Evolutionary conservation across 2,329 filamentous ascomycete species (phyloP).

Genomic region (Tolypocladium inflatum): DNA sequence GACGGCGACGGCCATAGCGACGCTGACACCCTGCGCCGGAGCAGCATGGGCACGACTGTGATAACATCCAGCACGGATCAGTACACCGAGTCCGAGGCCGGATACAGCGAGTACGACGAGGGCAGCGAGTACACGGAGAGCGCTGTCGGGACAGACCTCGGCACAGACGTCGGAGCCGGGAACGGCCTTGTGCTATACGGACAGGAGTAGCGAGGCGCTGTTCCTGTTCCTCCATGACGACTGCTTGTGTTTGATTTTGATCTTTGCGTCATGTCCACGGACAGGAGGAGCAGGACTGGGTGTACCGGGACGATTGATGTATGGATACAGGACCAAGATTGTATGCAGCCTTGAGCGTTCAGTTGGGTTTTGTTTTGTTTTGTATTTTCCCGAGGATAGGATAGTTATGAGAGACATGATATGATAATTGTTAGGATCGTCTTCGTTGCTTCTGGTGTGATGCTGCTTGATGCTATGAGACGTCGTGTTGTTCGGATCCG

Average conservation of each 20-base stretch:
- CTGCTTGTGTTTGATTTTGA: neutral
- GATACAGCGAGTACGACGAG: conserved; percentile 30
- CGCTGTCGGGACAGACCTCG: conserved; percentile 10
- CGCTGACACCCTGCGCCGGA: conserved; percentile 36
- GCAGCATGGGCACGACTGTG: conserved; percentile 38
- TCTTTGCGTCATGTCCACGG: neutral
- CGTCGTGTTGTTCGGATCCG: neutral
- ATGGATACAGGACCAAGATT: conserved; percentile 1
- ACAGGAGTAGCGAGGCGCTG: conserved; percentile 6
- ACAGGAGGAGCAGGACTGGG: neutral
- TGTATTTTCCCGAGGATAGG: conserved; percentile 1
- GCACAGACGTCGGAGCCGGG: conserved; percentile 13
- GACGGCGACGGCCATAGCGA: conserved; percentile 36
- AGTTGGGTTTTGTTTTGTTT: conserved; percentile 1
- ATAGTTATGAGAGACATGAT: conserved; percentile 6
- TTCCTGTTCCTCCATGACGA: no score
- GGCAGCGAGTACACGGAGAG: conserved; percentile 32
- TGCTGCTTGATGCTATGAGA: no score
- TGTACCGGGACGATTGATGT: neutral
- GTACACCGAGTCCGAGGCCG: conserved; percentile 25
- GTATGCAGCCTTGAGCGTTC: conserved; percentile 4
- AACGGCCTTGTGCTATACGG: conserved; percentile 26
- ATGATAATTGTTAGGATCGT: neutral
- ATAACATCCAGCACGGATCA: conserved; percentile 29
- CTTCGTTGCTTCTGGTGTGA: no score